A percentile compares a stretch with the other conserved stretches of the same genome.
phyloP scores from a whole-genome alignment of 129 eudicot genomes.

The Saussurea involucrata region DNA sequence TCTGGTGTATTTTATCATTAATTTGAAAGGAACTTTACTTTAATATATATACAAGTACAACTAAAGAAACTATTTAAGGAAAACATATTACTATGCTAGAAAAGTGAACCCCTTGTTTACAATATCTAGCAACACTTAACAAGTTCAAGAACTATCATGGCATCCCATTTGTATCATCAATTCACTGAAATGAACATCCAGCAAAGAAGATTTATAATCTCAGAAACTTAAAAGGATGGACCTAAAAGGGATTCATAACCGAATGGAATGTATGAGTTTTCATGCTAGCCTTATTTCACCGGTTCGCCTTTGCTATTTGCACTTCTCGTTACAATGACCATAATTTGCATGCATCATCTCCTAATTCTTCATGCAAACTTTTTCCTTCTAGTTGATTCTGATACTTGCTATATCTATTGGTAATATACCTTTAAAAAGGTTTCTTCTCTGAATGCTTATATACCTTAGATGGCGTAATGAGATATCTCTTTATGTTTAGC shows the following conservation, averaged over 20 bases:
- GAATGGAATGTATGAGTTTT: background rate
- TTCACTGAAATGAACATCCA: background rate
- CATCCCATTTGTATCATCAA: background rate
- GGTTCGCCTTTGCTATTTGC: background rate
- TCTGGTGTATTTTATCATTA: too few relatives aligned
- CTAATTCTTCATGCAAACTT: background rate
- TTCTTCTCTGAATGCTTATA: background rate
- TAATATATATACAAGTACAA: too few relatives aligned
- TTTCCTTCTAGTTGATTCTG: background rate
- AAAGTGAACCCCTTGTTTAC: too few relatives aligned
- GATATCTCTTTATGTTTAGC: background rate
- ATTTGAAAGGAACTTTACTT: too few relatives aligned
- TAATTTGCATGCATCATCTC: background rate
- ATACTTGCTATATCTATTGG: background rate
- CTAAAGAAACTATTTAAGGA: too few relatives aligned
- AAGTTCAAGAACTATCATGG: too few relatives aligned
- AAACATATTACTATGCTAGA: too few relatives aligned
- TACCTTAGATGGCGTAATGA: background rate
- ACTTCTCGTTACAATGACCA: background rate
- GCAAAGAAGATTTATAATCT: background rate
- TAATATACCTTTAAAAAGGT: background rate
- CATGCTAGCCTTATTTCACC: background rate
- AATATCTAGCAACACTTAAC: too few relatives aligned
- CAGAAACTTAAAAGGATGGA: background rate
- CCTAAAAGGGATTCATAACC: background rate